Evolutionary conservation across 768 basidiomycete species (phyloP).

Genomic region (Sutorius australiensis): DNA sequence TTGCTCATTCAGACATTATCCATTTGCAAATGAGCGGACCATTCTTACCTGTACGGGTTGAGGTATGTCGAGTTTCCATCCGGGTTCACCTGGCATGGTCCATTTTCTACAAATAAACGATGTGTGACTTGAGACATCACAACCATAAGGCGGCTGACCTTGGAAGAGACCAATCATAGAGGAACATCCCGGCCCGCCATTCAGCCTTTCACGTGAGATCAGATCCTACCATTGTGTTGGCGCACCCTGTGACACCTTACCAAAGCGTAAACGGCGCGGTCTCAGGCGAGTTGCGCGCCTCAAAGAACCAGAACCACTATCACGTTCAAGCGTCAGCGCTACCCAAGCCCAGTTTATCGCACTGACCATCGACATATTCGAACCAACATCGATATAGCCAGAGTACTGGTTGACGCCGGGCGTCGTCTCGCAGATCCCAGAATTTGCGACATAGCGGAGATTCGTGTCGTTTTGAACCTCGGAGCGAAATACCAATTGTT

Average conservation of each 20-base stretch:
- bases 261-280: constrained; percentile 66
- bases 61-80: constrained; percentile 49
- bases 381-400: constrained; percentile 57
- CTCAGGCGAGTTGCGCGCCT: constrained; percentile 53
- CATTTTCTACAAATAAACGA: constrained; percentile 43
- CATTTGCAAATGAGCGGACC: background rate
- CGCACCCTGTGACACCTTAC: constrained; percentile 26
- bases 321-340: constrained; percentile 1
- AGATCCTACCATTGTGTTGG: background rate
- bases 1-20: background rate
- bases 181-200: constrained; percentile 61
- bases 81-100: constrained; percentile 57
- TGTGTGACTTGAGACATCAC: background rate
- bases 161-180: constrained; percentile 66
- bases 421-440: constrained; percentile 64
- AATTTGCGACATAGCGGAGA: constrained; percentile 52
- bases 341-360: background rate
- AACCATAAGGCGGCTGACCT: constrained; percentile 32
- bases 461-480: constrained; percentile 20
- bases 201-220: constrained; percentile 36
- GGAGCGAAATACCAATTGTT: constrained; percentile 11
- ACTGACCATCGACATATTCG: constrained; percentile 56
- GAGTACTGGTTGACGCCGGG: constrained; percentile 56
- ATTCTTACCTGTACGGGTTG: constrained; percentile 55
- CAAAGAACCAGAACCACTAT: constrained; percentile 77